Evolutionary conservation across 2,329 filamentous ascomycete genomes (phyloP), one percentile per base, ranked within the genome.

Genomic region (Exophiala sp.): DNA sequence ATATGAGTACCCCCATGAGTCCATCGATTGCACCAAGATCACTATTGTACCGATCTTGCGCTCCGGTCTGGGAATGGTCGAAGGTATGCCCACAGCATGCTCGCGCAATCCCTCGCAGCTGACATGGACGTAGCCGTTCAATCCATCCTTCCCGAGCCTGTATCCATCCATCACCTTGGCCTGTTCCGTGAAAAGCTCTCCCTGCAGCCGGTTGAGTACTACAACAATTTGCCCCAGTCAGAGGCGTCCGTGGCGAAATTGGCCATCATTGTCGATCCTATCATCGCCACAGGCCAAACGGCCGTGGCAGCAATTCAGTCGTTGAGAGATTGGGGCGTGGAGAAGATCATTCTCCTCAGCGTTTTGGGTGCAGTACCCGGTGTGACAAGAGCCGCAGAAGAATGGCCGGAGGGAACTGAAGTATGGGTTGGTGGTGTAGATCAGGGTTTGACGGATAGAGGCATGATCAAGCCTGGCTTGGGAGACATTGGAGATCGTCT

Each of bases 231-330:
- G 16, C 89, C 89, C 29, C 64, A 42, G 55, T 68, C 23, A 53
- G 63, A 38, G 59, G 65, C 32, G 46, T 58, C 34, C 38, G 58
- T 23, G 2, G 67, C 73, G 1, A 75, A 79, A 18, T 75, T 95
- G 10, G 89, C 89, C 52, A 86, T 96, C 64, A 74, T 96, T 47
- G 79, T 95, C 41, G 91, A 97, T 65, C 93, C 91, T 2, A 81
- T 97, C 60, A 94, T 97, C 64, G 93, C 91, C 1, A 97, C 93
- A 0, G 91, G 91, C 30, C 88, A 88, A 1, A 97, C 91, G 2
- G 87, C 87, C 51, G 84, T 82, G 23, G 91, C 91, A 0, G 91
- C 91, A 3, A 94, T 97, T 64, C 86, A 93, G 64, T 89, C 88
- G 0, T 73, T 97, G 52, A 79, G 78, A 46, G 90, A 97, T 65